phyloP scores from a whole-genome alignment of 345 rosid species.

The Excoecaria cochinchinensis region DNA sequence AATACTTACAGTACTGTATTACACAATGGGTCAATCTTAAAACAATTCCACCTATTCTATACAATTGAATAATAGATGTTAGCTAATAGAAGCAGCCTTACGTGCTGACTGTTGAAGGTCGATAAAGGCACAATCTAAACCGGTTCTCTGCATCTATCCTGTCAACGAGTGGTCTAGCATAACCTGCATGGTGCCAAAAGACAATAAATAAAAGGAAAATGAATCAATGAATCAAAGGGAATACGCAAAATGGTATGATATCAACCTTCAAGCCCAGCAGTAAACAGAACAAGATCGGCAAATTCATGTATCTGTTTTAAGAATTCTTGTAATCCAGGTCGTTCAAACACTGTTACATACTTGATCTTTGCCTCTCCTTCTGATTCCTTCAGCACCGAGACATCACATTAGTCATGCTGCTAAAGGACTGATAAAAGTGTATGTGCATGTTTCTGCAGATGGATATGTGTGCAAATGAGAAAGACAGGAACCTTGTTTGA shows the following conservation, averaged over 20 bases:
- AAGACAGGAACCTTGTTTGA: constrained; percentile 15
- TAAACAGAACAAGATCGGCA: constrained; percentile 82
- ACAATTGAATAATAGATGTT: background rate
- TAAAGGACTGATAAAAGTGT: background rate
- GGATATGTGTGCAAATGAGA: too few species aligned
- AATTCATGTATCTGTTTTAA: constrained; percentile 65
- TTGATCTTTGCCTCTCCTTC: constrained; percentile 77
- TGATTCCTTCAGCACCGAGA: constrained; percentile 48
- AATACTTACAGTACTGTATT: too few species aligned
- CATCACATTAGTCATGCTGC: constrained; percentile 8
- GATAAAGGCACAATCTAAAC: constrained; percentile 16
- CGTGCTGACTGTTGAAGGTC: constrained; percentile 26
- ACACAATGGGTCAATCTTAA: background rate
- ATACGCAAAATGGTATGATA: constrained; percentile 9
- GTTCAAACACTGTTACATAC: constrained; percentile 86
- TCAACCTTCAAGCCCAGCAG: constrained; percentile 95
- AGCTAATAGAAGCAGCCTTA: background rate
- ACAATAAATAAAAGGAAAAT: constrained; percentile 3
- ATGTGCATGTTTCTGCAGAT: background rate
- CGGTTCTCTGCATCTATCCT: constrained; percentile 66
- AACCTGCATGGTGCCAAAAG: constrained; percentile 49
- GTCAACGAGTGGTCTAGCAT: constrained; percentile 96
- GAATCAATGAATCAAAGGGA: background rate
- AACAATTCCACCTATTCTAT: background rate
- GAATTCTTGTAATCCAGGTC: constrained; percentile 88